These are phyloP conservation scores for Usnea hakonensis DNA, from an alignment of 495 filamentous ascomycete species.

Conservation along the genomic window DNA sequence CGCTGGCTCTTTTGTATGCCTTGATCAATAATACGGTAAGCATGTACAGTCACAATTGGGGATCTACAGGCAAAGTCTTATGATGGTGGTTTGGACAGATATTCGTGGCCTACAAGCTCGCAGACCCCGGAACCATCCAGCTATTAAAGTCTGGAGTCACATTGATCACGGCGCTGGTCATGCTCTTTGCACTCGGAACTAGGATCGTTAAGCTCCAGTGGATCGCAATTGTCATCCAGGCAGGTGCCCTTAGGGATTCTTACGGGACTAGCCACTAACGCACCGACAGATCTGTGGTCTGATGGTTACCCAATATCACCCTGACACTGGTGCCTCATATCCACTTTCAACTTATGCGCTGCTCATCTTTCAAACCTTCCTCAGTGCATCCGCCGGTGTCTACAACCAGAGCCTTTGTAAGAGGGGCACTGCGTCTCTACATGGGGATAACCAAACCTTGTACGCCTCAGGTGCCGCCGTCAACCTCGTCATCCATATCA, in stretches of 20 bases:
- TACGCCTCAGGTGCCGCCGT: conserved; percentile 22
- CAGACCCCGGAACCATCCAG: neutral
- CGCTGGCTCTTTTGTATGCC: conserved; percentile 26
- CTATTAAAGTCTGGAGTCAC: neutral
- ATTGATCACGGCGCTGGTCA: neutral
- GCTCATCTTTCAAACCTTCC: conserved; percentile 1
- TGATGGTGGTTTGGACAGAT: neutral
- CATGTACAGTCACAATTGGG: neutral
- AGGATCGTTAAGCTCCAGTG: neutral
- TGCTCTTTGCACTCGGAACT: neutral
- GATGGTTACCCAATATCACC: conserved; percentile 2
- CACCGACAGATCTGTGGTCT: neutral
- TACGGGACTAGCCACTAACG: neutral
- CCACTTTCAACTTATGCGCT: neutral
- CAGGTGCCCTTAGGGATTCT: neutral
- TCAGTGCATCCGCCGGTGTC: conserved; percentile 18
- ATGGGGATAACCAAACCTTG: conserved; percentile 25
- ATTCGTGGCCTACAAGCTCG: conserved; percentile 1
- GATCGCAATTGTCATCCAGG: conserved; percentile 1
- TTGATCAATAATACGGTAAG: conserved; percentile 27
- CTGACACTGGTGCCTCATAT: conserved; percentile 1
- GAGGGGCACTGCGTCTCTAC: conserved; percentile 21
- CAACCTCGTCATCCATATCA: conserved; percentile 24
- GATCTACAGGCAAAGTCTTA: neutral
- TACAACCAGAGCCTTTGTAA: conserved; percentile 26